These are phyloP conservation scores for Phytophthora pseudosyringae DNA, from an alignment of 352 stramenopile genomes.

Conservation along the genomic window DNA sequence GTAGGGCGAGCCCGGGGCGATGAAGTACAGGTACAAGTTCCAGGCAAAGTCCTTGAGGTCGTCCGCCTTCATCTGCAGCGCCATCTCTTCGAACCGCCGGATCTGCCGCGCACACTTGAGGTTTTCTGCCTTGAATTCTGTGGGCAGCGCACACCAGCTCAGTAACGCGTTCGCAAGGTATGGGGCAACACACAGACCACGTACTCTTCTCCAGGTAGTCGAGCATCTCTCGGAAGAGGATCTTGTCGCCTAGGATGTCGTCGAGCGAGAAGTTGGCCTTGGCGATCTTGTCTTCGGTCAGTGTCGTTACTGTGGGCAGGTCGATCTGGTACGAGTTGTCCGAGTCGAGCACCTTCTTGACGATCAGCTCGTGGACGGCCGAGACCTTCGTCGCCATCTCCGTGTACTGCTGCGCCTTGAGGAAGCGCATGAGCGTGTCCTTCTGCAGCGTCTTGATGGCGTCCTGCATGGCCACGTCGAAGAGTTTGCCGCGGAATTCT, in stretches of 20 bases:
- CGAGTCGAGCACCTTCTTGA: constrained; percentile 68
- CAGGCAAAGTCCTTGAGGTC: constrained; percentile 85
- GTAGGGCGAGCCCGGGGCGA: constrained; percentile 72
- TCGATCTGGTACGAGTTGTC: constrained; percentile 78
- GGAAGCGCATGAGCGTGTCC: constrained; percentile 80
- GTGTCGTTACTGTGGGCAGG: constrained; percentile 53
- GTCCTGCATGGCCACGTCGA: constrained; percentile 84
- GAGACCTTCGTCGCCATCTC: constrained; percentile 74
- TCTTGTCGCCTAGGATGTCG: constrained; percentile 82
- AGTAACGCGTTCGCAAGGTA: background rate
- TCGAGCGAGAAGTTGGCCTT: constrained; percentile 77
- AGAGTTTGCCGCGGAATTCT: constrained; percentile 80
- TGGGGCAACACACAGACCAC: constrained; percentile 11
- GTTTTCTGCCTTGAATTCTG: constrained; percentile 89
- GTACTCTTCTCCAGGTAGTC: constrained; percentile 88
- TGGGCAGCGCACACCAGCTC: background rate
- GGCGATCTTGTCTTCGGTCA: constrained; percentile 67
- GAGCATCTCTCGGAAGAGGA: constrained; percentile 85
- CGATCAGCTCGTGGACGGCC: constrained; percentile 60
- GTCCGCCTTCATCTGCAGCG: constrained; percentile 66
- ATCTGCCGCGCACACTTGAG: constrained; percentile 86
- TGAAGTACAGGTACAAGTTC: constrained; percentile 86
- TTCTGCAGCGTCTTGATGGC: constrained; percentile 87
- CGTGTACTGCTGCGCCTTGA: constrained; percentile 81
- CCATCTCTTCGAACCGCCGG: constrained; percentile 79